Evolutionary conservation across 2,329 filamentous ascomycete species (phyloP).

Genomic region (Cladosporium colombiae): DNA sequence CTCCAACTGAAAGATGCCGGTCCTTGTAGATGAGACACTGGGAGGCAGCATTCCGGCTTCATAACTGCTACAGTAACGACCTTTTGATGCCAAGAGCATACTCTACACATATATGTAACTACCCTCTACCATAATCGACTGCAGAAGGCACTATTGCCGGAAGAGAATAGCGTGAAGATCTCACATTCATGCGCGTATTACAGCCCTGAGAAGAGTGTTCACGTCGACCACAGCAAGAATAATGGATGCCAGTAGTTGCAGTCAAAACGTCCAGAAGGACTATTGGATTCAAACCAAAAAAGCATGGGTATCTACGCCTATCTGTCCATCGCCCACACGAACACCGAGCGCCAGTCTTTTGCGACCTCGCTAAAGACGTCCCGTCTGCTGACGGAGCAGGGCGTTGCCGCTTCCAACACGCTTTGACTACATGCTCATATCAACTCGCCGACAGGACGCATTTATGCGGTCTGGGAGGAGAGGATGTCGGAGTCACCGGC

Average conservation of each 20-base stretch:
- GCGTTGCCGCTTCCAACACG: slow-evolving; percentile 11
- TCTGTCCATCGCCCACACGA: slow-evolving; percentile 8
- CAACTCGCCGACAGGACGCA: slow-evolving; percentile 7
- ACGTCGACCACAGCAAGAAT: not conserved
- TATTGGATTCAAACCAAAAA: slow-evolving; percentile 16
- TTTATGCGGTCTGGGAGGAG: slow-evolving; percentile 62
- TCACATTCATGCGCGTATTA: not conserved
- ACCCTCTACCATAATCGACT: too few species aligned
- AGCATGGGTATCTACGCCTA: slow-evolving; percentile 20
- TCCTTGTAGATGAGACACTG: too few species aligned
- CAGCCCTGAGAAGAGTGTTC: not conserved
- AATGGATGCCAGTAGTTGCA: not conserved
- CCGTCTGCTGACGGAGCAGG: not conserved
- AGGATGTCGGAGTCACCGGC: slow-evolving; percentile 60
- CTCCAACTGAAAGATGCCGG: too few species aligned
- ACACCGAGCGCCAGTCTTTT: slow-evolving; percentile 17
- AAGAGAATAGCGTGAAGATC: not conserved
- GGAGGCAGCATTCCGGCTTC: too few species aligned
- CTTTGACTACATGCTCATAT: slow-evolving; percentile 20
- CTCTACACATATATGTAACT: too few species aligned
- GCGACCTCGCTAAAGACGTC: slow-evolving; percentile 15
- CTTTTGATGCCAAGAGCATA: too few species aligned
- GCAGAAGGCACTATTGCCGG: not conserved
- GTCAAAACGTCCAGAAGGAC: slow-evolving; percentile 20
- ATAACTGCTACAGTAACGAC: too few species aligned